phyloP scores from a whole-genome alignment of 805 yeast genomes.

The Limtongozyma cylindracea region DNA sequence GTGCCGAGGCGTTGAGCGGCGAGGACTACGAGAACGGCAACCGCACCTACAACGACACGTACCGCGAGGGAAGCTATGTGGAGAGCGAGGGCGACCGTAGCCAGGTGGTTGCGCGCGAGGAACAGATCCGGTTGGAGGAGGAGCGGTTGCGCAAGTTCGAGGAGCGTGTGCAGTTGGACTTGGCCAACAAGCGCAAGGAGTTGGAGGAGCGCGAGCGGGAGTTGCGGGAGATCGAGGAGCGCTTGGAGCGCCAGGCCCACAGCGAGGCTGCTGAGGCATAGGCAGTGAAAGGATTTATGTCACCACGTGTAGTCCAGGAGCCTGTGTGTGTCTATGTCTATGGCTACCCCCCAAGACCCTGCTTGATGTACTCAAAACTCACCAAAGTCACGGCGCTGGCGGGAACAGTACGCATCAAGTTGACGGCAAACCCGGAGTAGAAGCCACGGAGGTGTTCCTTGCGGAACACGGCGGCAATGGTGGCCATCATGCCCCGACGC shows the following conservation, averaged over 20 bases:
- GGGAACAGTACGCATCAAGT: constrained; percentile 77
- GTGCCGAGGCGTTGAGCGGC: constrained; percentile 66
- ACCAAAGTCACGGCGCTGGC: constrained; percentile 89
- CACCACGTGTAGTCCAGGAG: too few relatives aligned
- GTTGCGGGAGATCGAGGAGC: constrained; percentile 54
- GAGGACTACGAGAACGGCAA: constrained; percentile 23
- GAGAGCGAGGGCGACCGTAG: constrained; percentile 2
- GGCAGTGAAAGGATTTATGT: too few relatives aligned
- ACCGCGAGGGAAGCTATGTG: not conserved
- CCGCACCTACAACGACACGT: constrained; percentile 6
- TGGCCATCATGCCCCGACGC: constrained; percentile 5
- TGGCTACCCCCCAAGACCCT: too few relatives aligned
- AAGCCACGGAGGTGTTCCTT: constrained; percentile 66
- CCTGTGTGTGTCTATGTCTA: too few relatives aligned
- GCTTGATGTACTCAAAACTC: constrained; percentile 61
- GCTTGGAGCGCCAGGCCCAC: constrained; percentile 37
- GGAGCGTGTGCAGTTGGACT: constrained; percentile 72
- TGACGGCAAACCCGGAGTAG: constrained; percentile 74
- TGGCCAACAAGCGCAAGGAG: constrained; percentile 59
- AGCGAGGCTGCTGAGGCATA: too few relatives aligned
- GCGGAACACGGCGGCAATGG: constrained; percentile 15
- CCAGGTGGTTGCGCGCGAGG: constrained; percentile 40
- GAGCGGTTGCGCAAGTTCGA: constrained; percentile 72
- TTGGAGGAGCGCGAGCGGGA: constrained; percentile 68
- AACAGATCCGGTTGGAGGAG: constrained; percentile 73